Conservation (phyloP, 306 rosid species). For the Parietaria judaica region DNA sequence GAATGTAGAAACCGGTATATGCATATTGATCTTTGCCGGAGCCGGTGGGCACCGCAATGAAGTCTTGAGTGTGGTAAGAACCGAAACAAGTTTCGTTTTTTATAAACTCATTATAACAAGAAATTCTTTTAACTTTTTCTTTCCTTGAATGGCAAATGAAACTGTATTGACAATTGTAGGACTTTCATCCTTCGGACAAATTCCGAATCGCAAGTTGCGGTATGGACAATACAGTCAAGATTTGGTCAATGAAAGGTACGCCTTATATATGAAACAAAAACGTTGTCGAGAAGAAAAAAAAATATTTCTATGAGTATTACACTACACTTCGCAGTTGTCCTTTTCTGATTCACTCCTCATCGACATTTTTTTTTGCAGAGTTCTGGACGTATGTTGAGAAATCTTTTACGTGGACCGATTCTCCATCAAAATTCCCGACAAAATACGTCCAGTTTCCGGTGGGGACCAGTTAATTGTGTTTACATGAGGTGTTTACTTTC, state of each 20-base stretch:
- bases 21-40: constrained; percentile 85
- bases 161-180: constrained; percentile 36
- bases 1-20: constrained; percentile 89
- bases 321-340: neutral
- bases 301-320: neutral
- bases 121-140: neutral
- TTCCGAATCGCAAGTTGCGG: constrained; percentile 88
- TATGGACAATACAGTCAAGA: constrained; percentile 95
- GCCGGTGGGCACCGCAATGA: constrained; percentile 99
- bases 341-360: neutral
- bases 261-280: neutral
- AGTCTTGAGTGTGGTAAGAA: constrained; percentile 86
- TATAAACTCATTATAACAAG: no score
- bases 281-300: neutral
- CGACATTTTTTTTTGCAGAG: constrained; percentile 48
- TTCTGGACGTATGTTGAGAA: constrained; percentile 88
- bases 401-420: constrained; percentile 94
- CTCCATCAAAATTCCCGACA: constrained; percentile 92
- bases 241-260: constrained; percentile 95
- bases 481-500: constrained; percentile 17
- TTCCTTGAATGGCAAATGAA: neutral
- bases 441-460: constrained; percentile 96
- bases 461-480: constrained; percentile 27
- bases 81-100: constrained; percentile 10
- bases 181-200: constrained; percentile 87